phyloP scores from a whole-genome alignment of 257 asterid species.

The Fraxinus anomala region DNA sequence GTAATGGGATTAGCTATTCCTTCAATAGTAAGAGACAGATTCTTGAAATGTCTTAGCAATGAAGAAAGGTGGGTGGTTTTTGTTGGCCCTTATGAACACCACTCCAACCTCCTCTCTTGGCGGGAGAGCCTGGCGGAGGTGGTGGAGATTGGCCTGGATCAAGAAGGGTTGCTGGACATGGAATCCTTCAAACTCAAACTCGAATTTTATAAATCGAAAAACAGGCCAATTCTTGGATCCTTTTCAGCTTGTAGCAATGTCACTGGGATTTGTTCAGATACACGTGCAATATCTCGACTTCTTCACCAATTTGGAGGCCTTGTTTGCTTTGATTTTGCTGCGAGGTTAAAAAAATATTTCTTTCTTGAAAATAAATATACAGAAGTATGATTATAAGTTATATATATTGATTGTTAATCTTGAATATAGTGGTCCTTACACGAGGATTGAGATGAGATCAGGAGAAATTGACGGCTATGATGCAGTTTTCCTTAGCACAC shows the following conservation, averaged over 20 bases:
- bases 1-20: constrained; percentile 65
- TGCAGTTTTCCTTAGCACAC: constrained; percentile 57
- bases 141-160: constrained; percentile 64
- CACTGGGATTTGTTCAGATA: constrained; percentile 58
- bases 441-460: constrained; percentile 57
- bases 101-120: constrained; percentile 77
- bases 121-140: constrained; percentile 76
- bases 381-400: too few species aligned
- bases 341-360: constrained; percentile 41
- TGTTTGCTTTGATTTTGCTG: constrained; percentile 71
- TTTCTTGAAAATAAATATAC: too few species aligned
- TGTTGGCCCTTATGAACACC: constrained; percentile 79
- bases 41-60: constrained; percentile 31
- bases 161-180: constrained; percentile 51
- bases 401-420: neutral
- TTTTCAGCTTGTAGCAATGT: constrained; percentile 86
- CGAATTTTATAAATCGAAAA: constrained; percentile 28
- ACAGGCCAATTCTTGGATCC: constrained; percentile 61
- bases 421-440: constrained; percentile 56
- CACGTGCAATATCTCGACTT: constrained; percentile 47
- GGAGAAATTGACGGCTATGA: constrained; percentile 60
- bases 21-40: constrained; percentile 47
- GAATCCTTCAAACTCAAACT: constrained; percentile 45
- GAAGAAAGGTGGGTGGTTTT: constrained; percentile 68
- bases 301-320: constrained; percentile 64